A percentile compares a stretch with the other conserved stretches of the same genome.
Evolutionary conservation across 2,329 filamentous ascomycete genomes (phyloP).

Genomic region (Neocucurbitaria cava): DNA sequence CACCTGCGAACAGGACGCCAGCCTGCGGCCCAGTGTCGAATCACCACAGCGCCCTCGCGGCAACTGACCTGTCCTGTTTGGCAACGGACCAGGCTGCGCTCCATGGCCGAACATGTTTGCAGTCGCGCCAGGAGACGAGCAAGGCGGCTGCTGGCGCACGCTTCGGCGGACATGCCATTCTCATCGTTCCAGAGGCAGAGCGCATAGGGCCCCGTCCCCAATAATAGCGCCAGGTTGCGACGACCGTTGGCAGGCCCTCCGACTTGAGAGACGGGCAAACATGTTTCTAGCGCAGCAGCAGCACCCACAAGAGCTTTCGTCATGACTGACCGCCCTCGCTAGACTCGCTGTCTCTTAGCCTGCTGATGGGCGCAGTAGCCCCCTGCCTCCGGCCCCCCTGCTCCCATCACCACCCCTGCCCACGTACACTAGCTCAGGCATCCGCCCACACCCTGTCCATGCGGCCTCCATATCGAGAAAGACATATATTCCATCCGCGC

Average conservation of each 20-base stretch:
- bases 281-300: constrained; percentile 20
- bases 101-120: constrained; percentile 22
- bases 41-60: constrained; percentile 7
- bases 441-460: constrained; percentile 28
- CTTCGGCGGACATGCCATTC: constrained; percentile 8
- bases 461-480: constrained; percentile 32
- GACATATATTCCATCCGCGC: constrained; percentile 40
- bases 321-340: constrained; percentile 46
- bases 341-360: constrained; percentile 12
- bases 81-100: constrained; percentile 8
- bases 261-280: constrained; percentile 28
- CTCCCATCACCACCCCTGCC: no score
- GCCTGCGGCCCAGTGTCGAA: constrained; percentile 27
- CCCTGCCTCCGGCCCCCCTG: constrained; percentile 12
- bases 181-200: not conserved
- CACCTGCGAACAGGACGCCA: constrained; percentile 25
- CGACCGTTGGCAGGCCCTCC: constrained; percentile 28
- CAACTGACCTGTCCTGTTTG: constrained; percentile 20
- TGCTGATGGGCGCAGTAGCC: constrained; percentile 19
- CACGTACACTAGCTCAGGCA: constrained; percentile 27
- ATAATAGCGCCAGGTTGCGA: constrained; percentile 19
- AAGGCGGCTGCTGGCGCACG: constrained; percentile 35
- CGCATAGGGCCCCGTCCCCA: constrained; percentile 18
- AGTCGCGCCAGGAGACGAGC: constrained; percentile 23
- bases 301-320: constrained; percentile 31